Evolutionary conservation across 2,329 filamentous ascomycete species (phyloP).

Genomic region (Alternaria sp.): DNA sequence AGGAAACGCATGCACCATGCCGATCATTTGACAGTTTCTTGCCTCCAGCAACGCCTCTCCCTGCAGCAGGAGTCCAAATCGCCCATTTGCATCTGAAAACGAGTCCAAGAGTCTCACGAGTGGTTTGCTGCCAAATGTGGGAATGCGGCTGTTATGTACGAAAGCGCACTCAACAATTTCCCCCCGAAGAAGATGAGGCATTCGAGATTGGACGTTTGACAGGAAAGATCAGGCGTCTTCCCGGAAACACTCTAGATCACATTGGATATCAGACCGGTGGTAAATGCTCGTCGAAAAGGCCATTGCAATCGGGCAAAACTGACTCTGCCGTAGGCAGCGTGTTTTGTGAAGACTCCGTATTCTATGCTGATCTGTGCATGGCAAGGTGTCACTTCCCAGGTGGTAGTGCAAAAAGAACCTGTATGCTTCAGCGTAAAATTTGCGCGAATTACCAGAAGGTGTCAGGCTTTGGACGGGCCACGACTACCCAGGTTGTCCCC

Average conservation of each 20-base stretch:
- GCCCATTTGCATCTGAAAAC: constrained; percentile 63
- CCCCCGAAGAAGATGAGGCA: constrained; percentile 62
- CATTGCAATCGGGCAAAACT: background rate
- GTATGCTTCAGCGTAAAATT: constrained; percentile 38
- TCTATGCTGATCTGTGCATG: constrained; percentile 47
- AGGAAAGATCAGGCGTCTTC: constrained; percentile 62
- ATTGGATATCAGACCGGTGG: constrained; percentile 65
- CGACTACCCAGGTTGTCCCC: constrained; percentile 43
- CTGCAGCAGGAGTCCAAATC: constrained; percentile 54
- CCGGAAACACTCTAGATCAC: constrained; percentile 69
- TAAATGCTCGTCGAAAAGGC: constrained; percentile 6
- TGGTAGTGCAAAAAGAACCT: constrained; percentile 39
- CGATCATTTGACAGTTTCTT: constrained; percentile 67
- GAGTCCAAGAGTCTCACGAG: constrained; percentile 62
- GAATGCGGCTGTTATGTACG: constrained; percentile 56
- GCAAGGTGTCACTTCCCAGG: constrained; percentile 50
- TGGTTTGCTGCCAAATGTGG: constrained; percentile 61
- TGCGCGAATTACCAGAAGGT: constrained; percentile 41
- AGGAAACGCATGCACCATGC: constrained; percentile 71
- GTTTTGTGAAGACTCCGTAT: constrained; percentile 50
- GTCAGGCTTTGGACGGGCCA: constrained; percentile 49
- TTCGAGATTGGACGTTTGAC: constrained; percentile 61
- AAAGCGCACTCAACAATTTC: constrained; percentile 61
- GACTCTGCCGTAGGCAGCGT: constrained; percentile 38
- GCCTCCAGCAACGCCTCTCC: constrained; percentile 58